Evolutionary conservation across 2,329 filamentous ascomycete genomes (phyloP), one percentile per base, ranked within the genome.

Genomic region (Pseudogymnoascus sp.): DNA sequence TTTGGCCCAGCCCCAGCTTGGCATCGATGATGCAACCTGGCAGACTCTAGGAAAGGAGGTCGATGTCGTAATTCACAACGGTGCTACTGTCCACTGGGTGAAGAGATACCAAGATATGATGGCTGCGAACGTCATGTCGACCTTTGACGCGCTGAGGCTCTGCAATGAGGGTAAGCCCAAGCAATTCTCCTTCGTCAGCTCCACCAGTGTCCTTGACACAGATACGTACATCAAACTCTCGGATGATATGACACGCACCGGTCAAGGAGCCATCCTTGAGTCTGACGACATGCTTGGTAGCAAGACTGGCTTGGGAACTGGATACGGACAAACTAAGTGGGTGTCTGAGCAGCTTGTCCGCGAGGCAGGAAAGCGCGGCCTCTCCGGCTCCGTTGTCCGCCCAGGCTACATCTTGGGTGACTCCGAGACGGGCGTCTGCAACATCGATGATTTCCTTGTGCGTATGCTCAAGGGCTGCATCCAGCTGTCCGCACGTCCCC

Each of bases 281-380:
- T 81, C 80, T 0, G 93, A 97, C 72, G 87, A 93, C 68, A 80
- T 97, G 66, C 79, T 84, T 68, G 91, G 92, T 62, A 93, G 90
- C 71, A 82, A 86, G 40, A 86, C 80, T 62, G 90, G 90, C 33
- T 84, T 97, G 1, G 86, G 86, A 40, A 96, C 90, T 0, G 93
- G 93, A 4, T 97, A 97, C 71, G 93, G 93, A 2, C 93, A 97
- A 75, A 86, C 85, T 68, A 97, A 97, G 78, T 97, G 92, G 92
- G 89, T 80, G 38, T 78, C 79, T 7, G 83, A 87, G 69, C 77
- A 84, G 60, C 80, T 97, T 59, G 84, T 92, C 21, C 83, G 90
- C 23, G 89, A 91, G 74, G 93, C 93, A 26, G 91, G 92, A 60
- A 80, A 79, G 64, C 83, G 90, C 63, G 93, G 93, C 11, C 83